A percentile compares a stretch with the other conserved stretches of the same genome.
Conservation (phyloP, 2,329 filamentous ascomycete genomes). For the Botrytis fragariae region DNA sequence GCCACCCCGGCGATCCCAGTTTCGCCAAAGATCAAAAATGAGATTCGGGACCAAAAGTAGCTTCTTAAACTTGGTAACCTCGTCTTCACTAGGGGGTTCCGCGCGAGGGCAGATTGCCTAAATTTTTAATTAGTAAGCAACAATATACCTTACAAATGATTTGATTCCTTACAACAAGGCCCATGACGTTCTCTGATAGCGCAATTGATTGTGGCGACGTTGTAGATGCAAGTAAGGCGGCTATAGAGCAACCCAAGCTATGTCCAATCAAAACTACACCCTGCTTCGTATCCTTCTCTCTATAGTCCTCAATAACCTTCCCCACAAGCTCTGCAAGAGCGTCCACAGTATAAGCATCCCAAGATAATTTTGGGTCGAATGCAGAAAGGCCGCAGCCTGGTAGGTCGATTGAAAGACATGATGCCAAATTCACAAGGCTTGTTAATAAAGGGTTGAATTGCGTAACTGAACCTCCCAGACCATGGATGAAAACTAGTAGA, state of each 20-base stretch:
- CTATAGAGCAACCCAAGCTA: constrained; percentile 83
- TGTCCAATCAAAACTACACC: constrained; percentile 80
- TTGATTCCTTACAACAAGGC: constrained; percentile 56
- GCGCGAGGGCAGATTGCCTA: constrained; percentile 71
- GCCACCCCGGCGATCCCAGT: constrained; percentile 78
- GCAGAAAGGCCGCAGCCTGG: constrained; percentile 83
- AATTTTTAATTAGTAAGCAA: neutral
- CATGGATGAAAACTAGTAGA: constrained; percentile 86
- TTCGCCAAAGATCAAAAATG: constrained; percentile 73
- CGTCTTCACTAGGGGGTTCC: constrained; percentile 55
- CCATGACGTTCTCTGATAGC: constrained; percentile 65
- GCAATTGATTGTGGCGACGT: constrained; percentile 49
- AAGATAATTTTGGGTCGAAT: constrained; percentile 62
- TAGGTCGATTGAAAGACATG: constrained; percentile 84
- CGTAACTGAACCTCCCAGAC: constrained; percentile 84
- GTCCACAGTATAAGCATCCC: constrained; percentile 77
- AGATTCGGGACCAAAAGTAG: constrained; percentile 67
- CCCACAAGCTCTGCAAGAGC: constrained; percentile 74
- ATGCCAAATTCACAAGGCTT: constrained; percentile 77
- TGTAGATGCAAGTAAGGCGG: constrained; percentile 63
- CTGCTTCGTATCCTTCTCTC: constrained; percentile 63
- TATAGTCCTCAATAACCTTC: constrained; percentile 69
- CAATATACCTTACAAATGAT: neutral
- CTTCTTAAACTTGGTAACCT: constrained; percentile 51
- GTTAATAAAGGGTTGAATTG: constrained; percentile 82